phyloP scores from a whole-genome alignment of 768 basidiomycete genomes.

The Gyrodon lividus region DNA sequence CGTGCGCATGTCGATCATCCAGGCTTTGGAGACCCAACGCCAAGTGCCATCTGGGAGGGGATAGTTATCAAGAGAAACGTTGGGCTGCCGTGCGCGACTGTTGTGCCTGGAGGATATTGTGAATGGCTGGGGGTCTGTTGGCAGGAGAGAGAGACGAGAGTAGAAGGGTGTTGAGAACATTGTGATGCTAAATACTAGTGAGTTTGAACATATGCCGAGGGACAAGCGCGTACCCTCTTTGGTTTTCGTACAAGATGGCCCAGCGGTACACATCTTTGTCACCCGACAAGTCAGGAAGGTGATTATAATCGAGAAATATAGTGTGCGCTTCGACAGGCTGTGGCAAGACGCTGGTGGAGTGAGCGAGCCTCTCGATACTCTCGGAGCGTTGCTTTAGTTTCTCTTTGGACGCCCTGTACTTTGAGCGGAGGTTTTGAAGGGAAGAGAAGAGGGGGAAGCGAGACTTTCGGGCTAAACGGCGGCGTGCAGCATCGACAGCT shows the following conservation, averaged over 20 bases:
- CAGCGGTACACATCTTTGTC: slow-evolving; percentile 63
- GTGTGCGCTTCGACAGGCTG: slow-evolving; percentile 10
- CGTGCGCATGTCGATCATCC: slow-evolving; percentile 89
- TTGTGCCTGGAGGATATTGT: slow-evolving; percentile 50
- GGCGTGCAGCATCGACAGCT: slow-evolving; percentile 46
- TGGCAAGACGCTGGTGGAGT: not conserved
- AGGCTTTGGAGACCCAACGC: slow-evolving; percentile 76
- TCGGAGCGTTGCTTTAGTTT: not conserved
- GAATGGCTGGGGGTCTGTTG: slow-evolving; percentile 71
- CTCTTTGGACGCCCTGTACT: slow-evolving; percentile 7
- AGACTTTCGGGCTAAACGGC: slow-evolving; percentile 40
- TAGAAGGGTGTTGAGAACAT: slow-evolving; percentile 74
- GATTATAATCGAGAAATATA: slow-evolving; percentile 33
- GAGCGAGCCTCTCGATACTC: not conserved
- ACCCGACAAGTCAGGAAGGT: slow-evolving; percentile 25
- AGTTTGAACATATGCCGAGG: slow-evolving; percentile 2
- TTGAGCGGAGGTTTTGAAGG: slow-evolving; percentile 28
- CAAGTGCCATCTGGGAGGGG: slow-evolving; percentile 79
- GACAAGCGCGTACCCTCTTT: slow-evolving; percentile 58
- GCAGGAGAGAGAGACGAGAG: slow-evolving; percentile 66
- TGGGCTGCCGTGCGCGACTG: slow-evolving; percentile 47
- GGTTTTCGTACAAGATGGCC: slow-evolving; percentile 81
- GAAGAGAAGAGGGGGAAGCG: slow-evolving; percentile 33
- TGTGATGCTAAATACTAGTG: slow-evolving; percentile 45
- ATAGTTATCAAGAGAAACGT: slow-evolving; percentile 58